Conservation (phyloP, 1,284 basidiomycete species). For the Cystobasidium pallidum region DNA sequence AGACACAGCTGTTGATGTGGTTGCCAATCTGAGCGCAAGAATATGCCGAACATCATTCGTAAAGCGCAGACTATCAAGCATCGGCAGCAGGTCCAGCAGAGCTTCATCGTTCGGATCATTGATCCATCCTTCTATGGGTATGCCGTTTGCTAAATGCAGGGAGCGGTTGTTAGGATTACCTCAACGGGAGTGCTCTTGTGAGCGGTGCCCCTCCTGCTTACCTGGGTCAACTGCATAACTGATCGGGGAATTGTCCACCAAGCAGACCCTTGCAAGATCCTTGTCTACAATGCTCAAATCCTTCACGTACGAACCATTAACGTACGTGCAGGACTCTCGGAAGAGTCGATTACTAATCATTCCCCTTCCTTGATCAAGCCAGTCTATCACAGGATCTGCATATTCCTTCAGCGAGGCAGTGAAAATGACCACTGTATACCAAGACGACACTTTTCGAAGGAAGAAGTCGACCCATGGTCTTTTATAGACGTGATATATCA, state of each 20-base stretch:
- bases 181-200: no score
- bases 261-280: constrained; percentile 86
- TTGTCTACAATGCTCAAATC: constrained; percentile 83
- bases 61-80: constrained; percentile 93
- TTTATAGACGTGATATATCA: constrained; percentile 98
- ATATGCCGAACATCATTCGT: constrained; percentile 92
- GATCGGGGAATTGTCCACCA: constrained; percentile 94
- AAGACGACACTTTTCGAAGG: constrained; percentile 89
- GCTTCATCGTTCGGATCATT: constrained; percentile 96
- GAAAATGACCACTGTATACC: constrained; percentile 99
- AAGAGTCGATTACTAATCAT: constrained; percentile 87
- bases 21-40: constrained; percentile 68
- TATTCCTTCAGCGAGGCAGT: constrained; percentile 99
- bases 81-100: constrained; percentile 88
- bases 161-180: background rate
- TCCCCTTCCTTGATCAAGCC: constrained; percentile 76
- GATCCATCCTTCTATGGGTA: constrained; percentile 99
- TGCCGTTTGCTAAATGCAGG: constrained; percentile 76
- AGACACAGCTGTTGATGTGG: constrained; percentile 34
- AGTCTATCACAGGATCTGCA: constrained; percentile 99
- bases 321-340: constrained; percentile 90
- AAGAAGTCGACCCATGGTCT: constrained; percentile 96
- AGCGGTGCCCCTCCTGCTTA: no score
- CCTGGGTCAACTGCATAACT: constrained; percentile 92
- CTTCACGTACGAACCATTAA: constrained; percentile 94